Evolutionary conservation across 352 stramenopile genomes (phyloP), one percentile per base, ranked within the genome.

Genomic region (Halophytophthora batemanensis): DNA sequence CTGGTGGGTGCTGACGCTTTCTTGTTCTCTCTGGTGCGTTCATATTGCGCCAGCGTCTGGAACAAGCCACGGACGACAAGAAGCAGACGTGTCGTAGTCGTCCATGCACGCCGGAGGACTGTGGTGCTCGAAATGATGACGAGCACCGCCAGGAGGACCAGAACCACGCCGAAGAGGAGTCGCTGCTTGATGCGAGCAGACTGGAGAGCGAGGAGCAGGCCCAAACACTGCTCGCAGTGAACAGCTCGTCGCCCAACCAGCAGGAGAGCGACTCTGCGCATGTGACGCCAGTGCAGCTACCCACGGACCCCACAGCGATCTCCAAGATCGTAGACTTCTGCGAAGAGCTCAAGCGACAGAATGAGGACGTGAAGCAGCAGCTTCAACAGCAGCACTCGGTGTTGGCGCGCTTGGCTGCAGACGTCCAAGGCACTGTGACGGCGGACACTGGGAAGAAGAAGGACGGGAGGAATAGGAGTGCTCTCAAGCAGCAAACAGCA

Each of bases 341-440:
- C 28, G 61, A 82, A 38, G 74, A 76, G 6, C 69, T 85, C 34
- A 78, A 79, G 50, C 64, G 63, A 6, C 71, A 85, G 37, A 82
- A 85, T 41, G 71, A 85, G 43, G 74, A 82, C 23, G 65, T 82
- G 2, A 80, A 81, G 56, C 50, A 60, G 48, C 74, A 81, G 25
- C 39, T 85, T 10, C 37, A 49, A 2, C 62, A 77, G n/a, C 74
- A 85, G 46, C 57, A 79, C 22, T 57, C 59, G 0, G 69, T 81
- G 7, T 61, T 85, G 19, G 50, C 53, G 29, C 76, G 56, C 40
- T 41, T 85, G n/a, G 25, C 25, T 8, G 25, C 25, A 31, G 25
- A 31, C 15, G 33, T 17, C 2, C 49, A 33, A 15, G 56, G 28
- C 18, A 38, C 56, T 11, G 22, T 18, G n/a, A 18, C 18, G 8